Evolutionary conservation across 768 basidiomycete genomes (phyloP).

Genomic region (Agaricus bisporus): DNA sequence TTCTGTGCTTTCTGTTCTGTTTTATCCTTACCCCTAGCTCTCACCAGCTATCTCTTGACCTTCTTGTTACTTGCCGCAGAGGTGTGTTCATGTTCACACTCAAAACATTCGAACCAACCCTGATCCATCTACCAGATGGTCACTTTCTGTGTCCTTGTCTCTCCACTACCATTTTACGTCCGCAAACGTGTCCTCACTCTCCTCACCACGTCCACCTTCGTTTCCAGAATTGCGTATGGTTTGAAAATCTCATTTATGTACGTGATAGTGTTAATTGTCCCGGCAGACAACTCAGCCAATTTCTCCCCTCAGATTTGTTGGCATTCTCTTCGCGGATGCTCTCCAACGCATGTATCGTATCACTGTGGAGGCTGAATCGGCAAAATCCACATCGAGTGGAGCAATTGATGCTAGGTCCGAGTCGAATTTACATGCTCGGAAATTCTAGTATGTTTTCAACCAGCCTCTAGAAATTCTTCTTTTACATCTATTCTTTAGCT

Average conservation of each 20-base stretch:
- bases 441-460: constrained; percentile 71
- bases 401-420: constrained; percentile 68
- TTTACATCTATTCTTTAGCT: constrained; percentile 31
- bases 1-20: neutral
- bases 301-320: constrained; percentile 56
- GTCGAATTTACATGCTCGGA: constrained; percentile 84
- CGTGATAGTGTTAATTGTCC: constrained; percentile 17
- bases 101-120: neutral
- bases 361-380: constrained; percentile 62
- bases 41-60: constrained; percentile 65
- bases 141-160: constrained; percentile 80
- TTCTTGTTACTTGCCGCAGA: constrained; percentile 78
- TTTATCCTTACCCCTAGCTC: neutral
- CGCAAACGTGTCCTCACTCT: constrained; percentile 69
- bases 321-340: constrained; percentile 84
- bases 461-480: neutral
- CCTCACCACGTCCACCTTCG: constrained; percentile 57
- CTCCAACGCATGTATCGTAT: constrained; percentile 89
- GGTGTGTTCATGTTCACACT: constrained; percentile 24
- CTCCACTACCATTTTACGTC: constrained; percentile 75
- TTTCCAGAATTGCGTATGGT: constrained; percentile 85
- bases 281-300: neutral
- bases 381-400: constrained; percentile 50
- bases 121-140: constrained; percentile 45
- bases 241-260: constrained; percentile 95